Evolutionary conservation across 192 early-diverging fungal species (phyloP).

Genomic region (Linnemannia exigua): DNA sequence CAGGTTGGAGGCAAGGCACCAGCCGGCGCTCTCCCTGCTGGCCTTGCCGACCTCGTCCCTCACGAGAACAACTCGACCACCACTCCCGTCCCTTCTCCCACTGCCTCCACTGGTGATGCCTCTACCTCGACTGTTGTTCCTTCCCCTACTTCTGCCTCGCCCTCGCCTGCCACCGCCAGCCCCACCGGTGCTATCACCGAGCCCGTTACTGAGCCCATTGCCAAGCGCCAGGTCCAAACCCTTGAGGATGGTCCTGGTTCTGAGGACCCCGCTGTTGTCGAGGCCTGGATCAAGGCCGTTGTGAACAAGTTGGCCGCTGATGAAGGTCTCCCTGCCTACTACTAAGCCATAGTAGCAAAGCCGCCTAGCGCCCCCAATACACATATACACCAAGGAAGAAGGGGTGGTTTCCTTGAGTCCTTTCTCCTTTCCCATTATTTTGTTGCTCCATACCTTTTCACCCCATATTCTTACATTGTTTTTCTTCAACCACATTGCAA

Average conservation of each 20-base stretch:
- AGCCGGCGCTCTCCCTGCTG: neutral
- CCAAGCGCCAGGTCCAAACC: slow-evolving; percentile 35
- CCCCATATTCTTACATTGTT: neutral
- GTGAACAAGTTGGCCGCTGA: slow-evolving; percentile 33
- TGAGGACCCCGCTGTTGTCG: slow-evolving; percentile 17
- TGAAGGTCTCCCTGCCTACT: slow-evolving; percentile 33
- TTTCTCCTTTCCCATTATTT: neutral
- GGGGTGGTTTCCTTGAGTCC: neutral
- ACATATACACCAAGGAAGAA: slow-evolving; percentile 1
- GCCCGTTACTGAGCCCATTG: slow-evolving; percentile 5
- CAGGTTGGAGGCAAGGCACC: slow-evolving; percentile 37
- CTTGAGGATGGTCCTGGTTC: slow-evolving; percentile 6
- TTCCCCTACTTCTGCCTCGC: neutral
- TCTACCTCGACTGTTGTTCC: neutral
- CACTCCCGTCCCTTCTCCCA: neutral
- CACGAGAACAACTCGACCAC: neutral
- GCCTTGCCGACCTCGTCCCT: slow-evolving; percentile 4
- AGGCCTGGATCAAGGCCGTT: slow-evolving; percentile 45
- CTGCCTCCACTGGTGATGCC: neutral
- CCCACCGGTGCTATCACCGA: slow-evolving; percentile 3
- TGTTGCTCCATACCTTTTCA: neutral
- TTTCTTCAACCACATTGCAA: neutral
- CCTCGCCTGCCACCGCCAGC: neutral
- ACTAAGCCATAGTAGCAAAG: neutral
- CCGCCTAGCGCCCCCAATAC: neutral